phyloP scores from a whole-genome alignment of 805 yeast genomes.

The Alloascoidea hylecoeti region DNA sequence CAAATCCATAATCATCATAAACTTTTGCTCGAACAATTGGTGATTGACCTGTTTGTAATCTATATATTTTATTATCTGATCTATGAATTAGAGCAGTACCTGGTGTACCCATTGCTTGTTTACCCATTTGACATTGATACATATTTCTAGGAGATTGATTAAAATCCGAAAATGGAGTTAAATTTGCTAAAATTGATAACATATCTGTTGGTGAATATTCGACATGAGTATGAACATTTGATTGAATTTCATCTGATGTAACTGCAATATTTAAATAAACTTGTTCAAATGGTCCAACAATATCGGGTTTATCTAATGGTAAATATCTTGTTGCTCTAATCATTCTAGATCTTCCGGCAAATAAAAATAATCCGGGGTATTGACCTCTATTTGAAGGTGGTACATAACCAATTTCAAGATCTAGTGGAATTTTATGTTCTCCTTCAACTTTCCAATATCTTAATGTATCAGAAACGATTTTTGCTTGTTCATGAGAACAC shows the following conservation, averaged over 20 bases:
- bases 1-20: slow-evolving; percentile 95
- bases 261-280: slow-evolving; percentile 95
- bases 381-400: slow-evolving; percentile 96
- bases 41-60: slow-evolving; percentile 90
- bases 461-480: slow-evolving; percentile 74
- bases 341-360: slow-evolving; percentile 91
- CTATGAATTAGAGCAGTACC: slow-evolving; percentile 90
- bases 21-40: slow-evolving; percentile 91
- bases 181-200: slow-evolving; percentile 84
- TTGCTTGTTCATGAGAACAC: slow-evolving; percentile 85
- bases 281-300: slow-evolving; percentile 96
- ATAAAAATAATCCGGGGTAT: slow-evolving; percentile 88
- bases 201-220: slow-evolving; percentile 93
- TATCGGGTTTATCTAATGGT: slow-evolving; percentile 71
- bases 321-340: slow-evolving; percentile 88
- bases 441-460: slow-evolving; percentile 90
- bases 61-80: slow-evolving; percentile 88
- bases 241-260: slow-evolving; percentile 79
- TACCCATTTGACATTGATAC: slow-evolving; percentile 99
- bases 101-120: slow-evolving; percentile 99
- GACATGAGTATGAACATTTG: slow-evolving; percentile 76
- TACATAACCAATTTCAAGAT: slow-evolving; percentile 86
- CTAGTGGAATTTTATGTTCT: slow-evolving; percentile 59
- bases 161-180: slow-evolving; percentile 97
- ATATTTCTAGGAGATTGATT: slow-evolving; percentile 98